Conservation (phyloP, 257 asterid species). For the Capsicum pubescens region DNA sequence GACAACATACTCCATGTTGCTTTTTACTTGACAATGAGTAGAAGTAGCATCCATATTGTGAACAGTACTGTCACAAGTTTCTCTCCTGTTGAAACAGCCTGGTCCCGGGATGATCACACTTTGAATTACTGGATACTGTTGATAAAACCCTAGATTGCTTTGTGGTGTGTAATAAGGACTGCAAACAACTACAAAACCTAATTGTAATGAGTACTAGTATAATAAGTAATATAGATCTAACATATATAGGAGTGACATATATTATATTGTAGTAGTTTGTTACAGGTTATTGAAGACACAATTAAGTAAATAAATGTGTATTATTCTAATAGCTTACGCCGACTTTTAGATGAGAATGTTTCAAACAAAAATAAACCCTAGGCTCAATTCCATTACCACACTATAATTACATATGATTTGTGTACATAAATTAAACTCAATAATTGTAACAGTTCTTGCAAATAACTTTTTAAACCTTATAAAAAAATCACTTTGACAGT, state of each 20-base stretch:
- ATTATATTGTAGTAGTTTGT: not conserved
- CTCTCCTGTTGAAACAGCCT: slow-evolving; percentile 34
- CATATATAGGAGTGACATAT: not conserved
- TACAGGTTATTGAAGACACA: not conserved
- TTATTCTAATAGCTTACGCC: not conserved
- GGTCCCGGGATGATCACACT: slow-evolving; percentile 48
- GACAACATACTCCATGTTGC: not conserved
- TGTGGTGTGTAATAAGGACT: slow-evolving; percentile 58
- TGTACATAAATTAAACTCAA: not conserved
- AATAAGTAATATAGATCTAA: not conserved
- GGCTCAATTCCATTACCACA: too few relatives aligned
- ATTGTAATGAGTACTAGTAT: not conserved
- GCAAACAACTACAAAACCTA: slow-evolving; percentile 49
- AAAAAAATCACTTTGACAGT: not conserved
- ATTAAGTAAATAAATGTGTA: not conserved
- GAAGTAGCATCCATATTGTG: not conserved
- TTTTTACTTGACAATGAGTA: not conserved
- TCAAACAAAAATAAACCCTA: too few relatives aligned
- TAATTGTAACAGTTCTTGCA: not conserved
- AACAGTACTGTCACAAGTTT: not conserved
- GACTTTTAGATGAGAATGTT: not conserved
- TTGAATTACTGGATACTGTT: slow-evolving; percentile 48
- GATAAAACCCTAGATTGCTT: slow-evolving; percentile 42
- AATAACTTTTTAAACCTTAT: not conserved
- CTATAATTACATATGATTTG: not conserved